Evolutionary conservation across 306 rosid genomes (phyloP), one percentile per base, ranked within the genome.

Genomic region (Begonia loranthoides): DNA sequence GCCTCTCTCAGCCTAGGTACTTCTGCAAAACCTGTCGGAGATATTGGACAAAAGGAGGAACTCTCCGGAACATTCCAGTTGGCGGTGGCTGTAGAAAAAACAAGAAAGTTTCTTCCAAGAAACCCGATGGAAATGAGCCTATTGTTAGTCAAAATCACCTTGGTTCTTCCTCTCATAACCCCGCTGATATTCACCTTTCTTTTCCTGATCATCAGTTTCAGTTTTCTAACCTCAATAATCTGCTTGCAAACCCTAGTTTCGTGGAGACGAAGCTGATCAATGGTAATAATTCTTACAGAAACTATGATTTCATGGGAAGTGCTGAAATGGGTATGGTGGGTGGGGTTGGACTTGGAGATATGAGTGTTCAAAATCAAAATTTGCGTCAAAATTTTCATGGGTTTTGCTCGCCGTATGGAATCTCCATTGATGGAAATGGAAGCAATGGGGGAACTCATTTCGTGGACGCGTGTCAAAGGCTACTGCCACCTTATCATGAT

Each of bases 21-120:
- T 92, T 92, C 39, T 92, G 99, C 88, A 92, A 92, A 65, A 74
- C 99, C 1, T 92, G 96, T 49, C 65, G 99, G 24, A 69, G 99
- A 80, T 92, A 92, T 64, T 92, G 99, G 99, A 92, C 99, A 19
- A 80, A 86, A 69, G 99, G 99, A 0, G 99, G 99, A 4, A 92
- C 96, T 15, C 93, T 92, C 1, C 63, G 99, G n/a, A 92, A 92
- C 86, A 86, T 92, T 41, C 99, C 99, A 0, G 96, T 92, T 0
- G 96, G 99, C 4, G 99, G 99, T 39, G 93, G 99, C 0, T 92
- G 96, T 41, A 55, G 96, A 49, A 92, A 92, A 82, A 92, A 83
- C 84, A 86, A 83, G 65, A 92, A 83, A 59, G 81, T 77, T 21
- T 46, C 92, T 17, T 8, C 81, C 67, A 86, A 85, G 53, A 85